phyloP scores from a whole-genome alignment of 2,329 filamentous ascomycete species.

The Botrytis galanthina region DNA sequence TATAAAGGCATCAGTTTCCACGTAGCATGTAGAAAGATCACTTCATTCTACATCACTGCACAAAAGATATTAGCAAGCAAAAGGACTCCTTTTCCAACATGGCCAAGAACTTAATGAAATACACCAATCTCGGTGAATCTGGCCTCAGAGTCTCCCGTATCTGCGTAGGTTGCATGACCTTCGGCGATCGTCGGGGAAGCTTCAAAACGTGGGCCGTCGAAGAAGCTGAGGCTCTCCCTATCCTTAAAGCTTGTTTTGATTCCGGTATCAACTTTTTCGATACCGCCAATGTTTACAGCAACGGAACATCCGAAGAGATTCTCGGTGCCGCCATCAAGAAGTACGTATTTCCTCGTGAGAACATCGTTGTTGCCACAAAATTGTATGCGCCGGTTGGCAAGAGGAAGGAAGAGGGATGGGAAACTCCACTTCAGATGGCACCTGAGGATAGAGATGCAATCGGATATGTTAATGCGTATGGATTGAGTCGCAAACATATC shows the following conservation, averaged over 20 bases:
- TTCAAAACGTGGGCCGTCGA: constrained; percentile 19
- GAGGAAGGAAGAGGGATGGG: constrained; percentile 19
- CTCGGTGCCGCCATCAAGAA: constrained; percentile 57
- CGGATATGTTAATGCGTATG: constrained; percentile 47
- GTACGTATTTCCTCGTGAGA: constrained; percentile 61
- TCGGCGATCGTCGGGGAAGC: constrained; percentile 39
- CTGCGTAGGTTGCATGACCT: constrained; percentile 52
- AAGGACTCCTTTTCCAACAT: neutral
- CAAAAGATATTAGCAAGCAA: neutral
- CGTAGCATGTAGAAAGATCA: neutral
- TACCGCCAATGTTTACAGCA: constrained; percentile 49
- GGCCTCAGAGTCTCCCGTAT: constrained; percentile 53
- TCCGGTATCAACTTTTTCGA: constrained; percentile 55
- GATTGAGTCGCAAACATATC: constrained; percentile 61
- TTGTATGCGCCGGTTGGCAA: constrained; percentile 41
- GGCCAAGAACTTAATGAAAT: constrained; percentile 24
- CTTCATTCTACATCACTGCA: neutral
- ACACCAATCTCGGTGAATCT: constrained; percentile 42
- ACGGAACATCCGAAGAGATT: constrained; percentile 45
- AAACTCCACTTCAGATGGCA: constrained; percentile 16
- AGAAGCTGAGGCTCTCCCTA: constrained; percentile 44
- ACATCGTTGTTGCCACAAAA: constrained; percentile 66
- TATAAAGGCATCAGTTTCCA: neutral
- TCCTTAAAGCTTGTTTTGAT: constrained; percentile 51
- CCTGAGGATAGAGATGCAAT: constrained; percentile 41